A percentile compares a stretch with the other conserved stretches of the same genome.
Evolutionary conservation across 2,329 filamentous ascomycete species (phyloP).

Genomic region (Penicillium sp.): DNA sequence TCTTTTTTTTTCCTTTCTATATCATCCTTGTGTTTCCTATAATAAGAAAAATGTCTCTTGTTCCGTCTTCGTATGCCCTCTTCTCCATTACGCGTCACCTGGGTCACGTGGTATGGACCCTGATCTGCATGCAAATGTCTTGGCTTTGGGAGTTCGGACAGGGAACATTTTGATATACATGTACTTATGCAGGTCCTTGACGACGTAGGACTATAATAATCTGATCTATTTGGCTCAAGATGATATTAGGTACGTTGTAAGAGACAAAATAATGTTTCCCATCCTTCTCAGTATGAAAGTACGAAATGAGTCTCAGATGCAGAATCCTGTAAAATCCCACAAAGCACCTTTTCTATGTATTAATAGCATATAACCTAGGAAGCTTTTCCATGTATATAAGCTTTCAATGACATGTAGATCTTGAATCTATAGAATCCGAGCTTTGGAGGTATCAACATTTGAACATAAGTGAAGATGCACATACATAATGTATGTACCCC

Average conservation of each 20-base stretch:
- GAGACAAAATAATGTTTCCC: neutral
- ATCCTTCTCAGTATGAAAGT: neutral
- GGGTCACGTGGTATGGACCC: neutral
- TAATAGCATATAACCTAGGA: neutral
- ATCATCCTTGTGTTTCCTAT: neutral
- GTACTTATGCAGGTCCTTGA: neutral
- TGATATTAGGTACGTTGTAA: neutral
- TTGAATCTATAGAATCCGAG: too few relatives aligned
- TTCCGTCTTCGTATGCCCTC: neutral
- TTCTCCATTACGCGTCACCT: neutral
- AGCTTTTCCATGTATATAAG: too few relatives aligned
- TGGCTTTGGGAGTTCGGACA: neutral
- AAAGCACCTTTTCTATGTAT: neutral
- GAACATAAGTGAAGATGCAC: too few relatives aligned
- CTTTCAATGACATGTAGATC: too few relatives aligned
- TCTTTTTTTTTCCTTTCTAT: neutral
- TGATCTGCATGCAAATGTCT: slow-evolving; percentile 1
- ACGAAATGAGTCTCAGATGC: neutral
- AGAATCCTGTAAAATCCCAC: neutral
- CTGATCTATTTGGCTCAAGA: neutral
- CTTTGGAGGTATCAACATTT: too few relatives aligned
- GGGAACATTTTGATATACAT: neutral
- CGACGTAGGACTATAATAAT: neutral
- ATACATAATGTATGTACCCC: too few relatives aligned
- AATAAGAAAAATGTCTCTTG: neutral